phyloP scores from a whole-genome alignment of 768 basidiomycete species.

The Amanita rubescens region DNA sequence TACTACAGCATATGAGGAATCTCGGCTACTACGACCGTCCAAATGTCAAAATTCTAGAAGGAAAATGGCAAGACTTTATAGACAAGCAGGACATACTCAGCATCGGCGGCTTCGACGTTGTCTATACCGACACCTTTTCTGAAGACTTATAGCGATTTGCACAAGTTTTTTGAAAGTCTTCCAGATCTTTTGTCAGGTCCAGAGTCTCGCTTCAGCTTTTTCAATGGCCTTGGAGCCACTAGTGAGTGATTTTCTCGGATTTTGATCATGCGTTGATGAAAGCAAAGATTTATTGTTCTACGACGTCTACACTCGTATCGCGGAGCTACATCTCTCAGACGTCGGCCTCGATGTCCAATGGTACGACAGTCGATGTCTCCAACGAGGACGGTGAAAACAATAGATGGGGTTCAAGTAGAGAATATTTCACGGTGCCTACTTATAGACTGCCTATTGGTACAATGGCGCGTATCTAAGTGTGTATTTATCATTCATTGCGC shows the following conservation, averaged over 20 bases:
- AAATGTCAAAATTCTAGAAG: slow-evolving; percentile 76
- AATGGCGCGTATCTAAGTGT: slow-evolving; percentile 16
- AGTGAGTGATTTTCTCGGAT: slow-evolving; percentile 41
- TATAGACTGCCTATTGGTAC: slow-evolving; percentile 60
- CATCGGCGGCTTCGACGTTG: slow-evolving; percentile 74
- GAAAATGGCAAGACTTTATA: slow-evolving; percentile 90
- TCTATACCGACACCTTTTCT: slow-evolving; percentile 93
- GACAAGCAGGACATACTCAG: slow-evolving; percentile 48
- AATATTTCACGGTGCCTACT: slow-evolving; percentile 71
- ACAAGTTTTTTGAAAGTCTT: slow-evolving; percentile 72
- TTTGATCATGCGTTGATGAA: background rate
- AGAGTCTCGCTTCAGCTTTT: slow-evolving; percentile 87
- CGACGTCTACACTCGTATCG: slow-evolving; percentile 82
- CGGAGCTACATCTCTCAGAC: slow-evolving; percentile 80
- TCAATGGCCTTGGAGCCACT: slow-evolving; percentile 95
- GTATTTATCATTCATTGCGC: too few relatives aligned
- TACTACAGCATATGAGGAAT: slow-evolving; percentile 72
- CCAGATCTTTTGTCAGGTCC: slow-evolving; percentile 69
- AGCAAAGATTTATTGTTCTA: slow-evolving; percentile 77
- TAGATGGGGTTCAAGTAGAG: slow-evolving; percentile 69
- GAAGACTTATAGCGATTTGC: slow-evolving; percentile 79
- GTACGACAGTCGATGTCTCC: slow-evolving; percentile 69
- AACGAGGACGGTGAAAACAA: slow-evolving; percentile 36
- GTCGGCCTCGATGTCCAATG: slow-evolving; percentile 75
- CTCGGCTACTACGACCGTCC: slow-evolving; percentile 73